phyloP scores from a whole-genome alignment of 441 rosid species.

The Pelargonium myrrhifolium region DNA sequence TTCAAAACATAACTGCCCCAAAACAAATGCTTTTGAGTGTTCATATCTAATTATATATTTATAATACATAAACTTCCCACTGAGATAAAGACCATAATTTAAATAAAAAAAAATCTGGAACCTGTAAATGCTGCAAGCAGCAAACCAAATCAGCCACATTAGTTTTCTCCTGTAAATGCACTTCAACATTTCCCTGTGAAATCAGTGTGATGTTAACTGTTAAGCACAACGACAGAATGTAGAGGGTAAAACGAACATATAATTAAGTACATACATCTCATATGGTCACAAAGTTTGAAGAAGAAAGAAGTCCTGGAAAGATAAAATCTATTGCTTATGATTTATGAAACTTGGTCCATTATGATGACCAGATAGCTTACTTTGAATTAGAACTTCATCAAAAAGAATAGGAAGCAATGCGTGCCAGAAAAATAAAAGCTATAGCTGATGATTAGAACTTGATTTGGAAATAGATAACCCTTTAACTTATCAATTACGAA shows the following conservation, averaged over 20 bases:
- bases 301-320: not conserved
- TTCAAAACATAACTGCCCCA: constrained; percentile 72
- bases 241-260: not conserved
- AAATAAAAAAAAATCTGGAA: constrained; percentile 18
- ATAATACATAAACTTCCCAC: not conserved
- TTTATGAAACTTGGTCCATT: too few species aligned
- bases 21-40: not conserved
- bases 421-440: too few species aligned
- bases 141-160: constrained; percentile 73
- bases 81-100: not conserved
- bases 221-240: not conserved
- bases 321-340: too few species aligned
- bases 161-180: constrained; percentile 48
- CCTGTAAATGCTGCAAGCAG: constrained; percentile 95
- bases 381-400: too few species aligned
- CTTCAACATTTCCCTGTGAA: constrained; percentile 58
- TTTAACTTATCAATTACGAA: too few species aligned
- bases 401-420: too few species aligned
- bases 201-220: constrained; percentile 8
- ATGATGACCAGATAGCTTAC: too few species aligned
- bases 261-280: not conserved
- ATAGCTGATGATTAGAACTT: too few species aligned
- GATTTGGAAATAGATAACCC: too few species aligned
- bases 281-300: not conserved
- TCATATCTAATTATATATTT: not conserved